Conservation (phyloP, 768 basidiomycete species). For the Leccinellum luteum region DNA sequence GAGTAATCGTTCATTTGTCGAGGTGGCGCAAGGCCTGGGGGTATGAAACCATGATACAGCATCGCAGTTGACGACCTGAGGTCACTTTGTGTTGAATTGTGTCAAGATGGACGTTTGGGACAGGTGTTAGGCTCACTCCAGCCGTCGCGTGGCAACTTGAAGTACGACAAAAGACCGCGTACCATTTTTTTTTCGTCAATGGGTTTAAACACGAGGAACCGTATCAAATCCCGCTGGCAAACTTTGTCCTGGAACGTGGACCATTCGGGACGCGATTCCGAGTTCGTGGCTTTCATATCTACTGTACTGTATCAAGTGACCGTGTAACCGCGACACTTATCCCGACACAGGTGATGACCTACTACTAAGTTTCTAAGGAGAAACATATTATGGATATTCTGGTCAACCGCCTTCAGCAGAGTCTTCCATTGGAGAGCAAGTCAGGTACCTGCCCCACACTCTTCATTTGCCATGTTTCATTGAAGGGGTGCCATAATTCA, state of each 20-base stretch:
- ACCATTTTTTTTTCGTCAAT: too few species aligned
- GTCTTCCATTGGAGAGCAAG: too few species aligned
- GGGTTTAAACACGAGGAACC: too few species aligned
- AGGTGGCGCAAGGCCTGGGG: constrained; percentile 10
- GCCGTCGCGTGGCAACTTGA: too few species aligned
- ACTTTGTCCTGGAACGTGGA: background rate
- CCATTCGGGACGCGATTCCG: background rate
- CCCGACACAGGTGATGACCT: too few species aligned
- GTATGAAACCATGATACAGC: constrained; percentile 12
- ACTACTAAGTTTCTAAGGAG: too few species aligned
- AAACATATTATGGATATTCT: too few species aligned
- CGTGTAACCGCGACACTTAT: too few species aligned
- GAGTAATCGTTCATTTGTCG: constrained; percentile 29
- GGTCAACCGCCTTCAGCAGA: background rate
- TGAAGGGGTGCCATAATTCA: background rate
- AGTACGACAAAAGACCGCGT: too few species aligned
- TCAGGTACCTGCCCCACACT: background rate
- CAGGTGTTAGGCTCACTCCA: background rate
- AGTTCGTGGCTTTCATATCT: constrained; percentile 18
- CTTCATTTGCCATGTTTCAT: background rate
- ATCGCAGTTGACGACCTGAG: background rate
- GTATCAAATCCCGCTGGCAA: background rate
- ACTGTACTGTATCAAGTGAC: constrained; percentile 1
- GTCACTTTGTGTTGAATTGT: background rate
- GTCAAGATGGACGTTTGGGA: background rate